phyloP scores from a whole-genome alignment of 2,329 filamentous ascomycete genomes.

The Fusarium sublunatum region DNA sequence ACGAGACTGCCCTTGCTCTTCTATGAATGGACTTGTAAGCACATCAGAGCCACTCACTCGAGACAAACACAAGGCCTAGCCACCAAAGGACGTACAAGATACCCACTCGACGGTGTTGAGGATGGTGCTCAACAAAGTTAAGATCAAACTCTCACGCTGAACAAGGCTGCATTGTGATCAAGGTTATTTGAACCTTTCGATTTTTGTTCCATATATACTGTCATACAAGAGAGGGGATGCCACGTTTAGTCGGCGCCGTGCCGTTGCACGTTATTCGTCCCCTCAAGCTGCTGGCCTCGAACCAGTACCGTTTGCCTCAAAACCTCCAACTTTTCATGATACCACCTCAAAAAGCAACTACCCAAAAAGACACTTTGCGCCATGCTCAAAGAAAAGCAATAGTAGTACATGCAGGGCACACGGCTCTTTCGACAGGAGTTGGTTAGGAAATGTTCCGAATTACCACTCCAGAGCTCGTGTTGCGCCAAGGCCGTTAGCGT shows the following conservation, averaged over 20 bases:
- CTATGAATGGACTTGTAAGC: not conserved
- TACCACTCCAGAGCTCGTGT: conserved; percentile 24
- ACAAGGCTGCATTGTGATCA: not conserved
- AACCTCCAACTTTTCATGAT: conserved; percentile 21
- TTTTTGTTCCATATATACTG: conserved; percentile 35
- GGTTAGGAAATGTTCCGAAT: conserved; percentile 16
- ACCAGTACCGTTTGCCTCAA: conserved; percentile 24
- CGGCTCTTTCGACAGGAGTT: conserved; percentile 20
- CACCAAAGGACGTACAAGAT: not conserved
- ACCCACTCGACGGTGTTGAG: not conserved
- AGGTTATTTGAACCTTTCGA: conserved; percentile 14
- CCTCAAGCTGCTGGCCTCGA: conserved; percentile 16
- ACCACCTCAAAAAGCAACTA: conserved; percentile 22
- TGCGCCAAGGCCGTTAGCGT: conserved; percentile 37
- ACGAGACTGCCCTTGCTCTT: not conserved
- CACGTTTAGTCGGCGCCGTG: conserved; percentile 46
- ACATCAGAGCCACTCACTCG: not conserved
- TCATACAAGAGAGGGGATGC: conserved; percentile 56
- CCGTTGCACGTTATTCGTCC: conserved; percentile 41
- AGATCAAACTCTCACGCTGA: not conserved
- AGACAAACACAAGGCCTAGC: not conserved
- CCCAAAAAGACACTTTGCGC: conserved; percentile 49
- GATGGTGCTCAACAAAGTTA: not conserved
- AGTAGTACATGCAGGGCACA: conserved; percentile 50
- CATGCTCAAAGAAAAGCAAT: conserved; percentile 50